Percentiles rank a stretch among this genome's conserved stretches.
phyloP scores from a whole-genome alignment of 352 stramenopile species.

The Phytophthora nicotianae region DNA sequence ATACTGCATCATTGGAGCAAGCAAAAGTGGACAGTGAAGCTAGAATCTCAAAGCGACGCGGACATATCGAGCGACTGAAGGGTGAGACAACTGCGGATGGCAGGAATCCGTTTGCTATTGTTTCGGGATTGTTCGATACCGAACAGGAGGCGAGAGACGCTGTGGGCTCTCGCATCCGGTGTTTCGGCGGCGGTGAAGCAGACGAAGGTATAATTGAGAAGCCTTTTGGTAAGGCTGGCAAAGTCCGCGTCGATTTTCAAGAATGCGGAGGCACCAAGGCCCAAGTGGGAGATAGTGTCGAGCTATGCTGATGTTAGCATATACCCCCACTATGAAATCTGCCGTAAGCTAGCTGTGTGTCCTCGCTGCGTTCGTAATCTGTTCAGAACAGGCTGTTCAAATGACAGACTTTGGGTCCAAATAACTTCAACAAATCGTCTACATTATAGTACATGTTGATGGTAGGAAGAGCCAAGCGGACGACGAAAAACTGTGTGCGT shows the following conservation, averaged over 20 bases:
- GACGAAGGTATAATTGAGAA: conserved; percentile 68
- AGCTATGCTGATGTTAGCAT: conserved; percentile 30
- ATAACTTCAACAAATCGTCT: too few species aligned
- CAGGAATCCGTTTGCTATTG: conserved; percentile 70
- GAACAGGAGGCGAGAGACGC: conserved; percentile 49
- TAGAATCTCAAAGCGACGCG: conserved; percentile 3
- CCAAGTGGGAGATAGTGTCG: conserved; percentile 48
- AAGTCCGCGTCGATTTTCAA: conserved; percentile 65
- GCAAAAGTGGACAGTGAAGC: not conserved
- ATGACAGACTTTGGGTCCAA: too few species aligned
- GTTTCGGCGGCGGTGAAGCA: not conserved
- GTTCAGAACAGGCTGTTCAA: too few species aligned
- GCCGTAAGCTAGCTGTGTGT: too few species aligned
- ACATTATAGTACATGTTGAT: too few species aligned
- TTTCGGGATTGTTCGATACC: conserved; percentile 56
- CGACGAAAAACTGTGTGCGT: too few species aligned
- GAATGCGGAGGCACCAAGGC: conserved; percentile 49
- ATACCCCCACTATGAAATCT: too few species aligned
- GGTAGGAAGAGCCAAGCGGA: too few species aligned
- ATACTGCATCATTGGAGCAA: not conserved
- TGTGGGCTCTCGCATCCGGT: conserved; percentile 33
- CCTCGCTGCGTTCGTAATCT: too few species aligned
- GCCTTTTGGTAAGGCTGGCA: conserved; percentile 78
- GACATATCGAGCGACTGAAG: conserved; percentile 69
- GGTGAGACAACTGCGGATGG: conserved; percentile 66